Evolutionary conservation across 495 filamentous ascomycete species (phyloP), one percentile per base, ranked within the genome.

Genomic region (Sphaerosporella brunnea): DNA sequence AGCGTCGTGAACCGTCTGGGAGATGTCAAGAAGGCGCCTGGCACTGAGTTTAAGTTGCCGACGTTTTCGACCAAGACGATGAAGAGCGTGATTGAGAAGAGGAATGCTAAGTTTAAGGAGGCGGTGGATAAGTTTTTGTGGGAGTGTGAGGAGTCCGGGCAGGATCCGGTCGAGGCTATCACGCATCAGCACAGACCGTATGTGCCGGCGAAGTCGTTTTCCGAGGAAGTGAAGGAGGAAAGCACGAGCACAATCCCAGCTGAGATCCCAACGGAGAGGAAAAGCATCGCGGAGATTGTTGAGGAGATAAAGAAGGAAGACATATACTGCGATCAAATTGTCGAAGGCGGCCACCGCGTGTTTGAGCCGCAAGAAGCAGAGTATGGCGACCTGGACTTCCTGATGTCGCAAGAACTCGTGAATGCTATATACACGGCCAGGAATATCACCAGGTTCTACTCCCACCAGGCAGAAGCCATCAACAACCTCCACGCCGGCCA

Each of bases 401-500:
- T 79, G 36, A 68, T 97, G 1, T 90, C 84, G 18, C 90, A 97
- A 60, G 74, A 80, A 54, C 66, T 97, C 41, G 88, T 96, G 18
- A 94, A 97, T 63, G 87, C 90, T 2, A 62, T 97, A 3, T 97
- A 88, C 66, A 94, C 94, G 53, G 80, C 83, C 1, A 77, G 75
- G 53, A 74, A 77, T 13, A 95, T 99, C 41, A 82, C 79, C 0
- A 76, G 75, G 47, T 70, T 96, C n/a, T 99, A 93, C 58, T 73
- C 85, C 3, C 90, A 99, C 61, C 90, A 99, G 65, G 78, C 84
- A 1, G 84, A 94, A 64, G 90, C 90, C 0, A 93, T 96, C 59
- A 99, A 96, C 61, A 73, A 79, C 51, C 66, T 99, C 23, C 73
- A 93, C 50, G 76, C 76, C 2, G 86, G 84, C 0, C 74, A 78